Evolutionary conservation across 2,329 filamentous ascomycete genomes (phyloP).

Genomic region (Akanthomyces lecanii): DNA sequence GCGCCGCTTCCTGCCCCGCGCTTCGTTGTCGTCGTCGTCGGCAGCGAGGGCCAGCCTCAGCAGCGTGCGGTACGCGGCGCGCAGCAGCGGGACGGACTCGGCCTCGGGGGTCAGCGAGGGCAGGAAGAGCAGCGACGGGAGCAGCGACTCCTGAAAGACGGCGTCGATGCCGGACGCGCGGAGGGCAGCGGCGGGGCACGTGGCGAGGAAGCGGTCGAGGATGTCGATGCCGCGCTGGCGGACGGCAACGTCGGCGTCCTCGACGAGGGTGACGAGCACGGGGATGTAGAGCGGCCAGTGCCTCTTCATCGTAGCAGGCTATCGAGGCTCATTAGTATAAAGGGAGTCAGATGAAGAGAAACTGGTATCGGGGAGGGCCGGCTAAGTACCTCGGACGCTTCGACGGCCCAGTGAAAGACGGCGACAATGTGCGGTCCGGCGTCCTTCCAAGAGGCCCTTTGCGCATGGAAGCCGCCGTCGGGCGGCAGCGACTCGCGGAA

Average conservation of each 20-base stretch:
- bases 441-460: conserved; percentile 24
- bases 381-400: conserved; percentile 41
- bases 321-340: not conserved
- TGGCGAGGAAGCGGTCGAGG: conserved; percentile 50
- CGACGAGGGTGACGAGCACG: conserved; percentile 63
- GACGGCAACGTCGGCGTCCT: conserved; percentile 53
- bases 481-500: conserved; percentile 19
- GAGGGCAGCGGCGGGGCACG: conserved; percentile 51
- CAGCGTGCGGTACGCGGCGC: conserved; percentile 62
- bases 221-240: conserved; percentile 54
- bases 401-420: conserved; percentile 51
- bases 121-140: conserved; percentile 70
- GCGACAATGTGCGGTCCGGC: conserved; percentile 22
- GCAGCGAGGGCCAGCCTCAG: conserved; percentile 52
- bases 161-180: conserved; percentile 58
- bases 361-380: not conserved
- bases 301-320: conserved; percentile 21
- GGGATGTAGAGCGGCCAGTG: conserved; percentile 69
- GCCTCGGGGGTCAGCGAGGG: conserved; percentile 71
- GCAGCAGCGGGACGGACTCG: conserved; percentile 63
- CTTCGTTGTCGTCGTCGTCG: conserved; percentile 18
- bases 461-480: not conserved
- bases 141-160: conserved; percentile 65
- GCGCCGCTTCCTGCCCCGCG: conserved; percentile 27
- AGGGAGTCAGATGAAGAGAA: no score